A percentile compares a stretch with the other conserved stretches of the same genome.
phyloP scores from a whole-genome alignment of 352 stramenopile species.

The Globisporangium okanoganense region DNA sequence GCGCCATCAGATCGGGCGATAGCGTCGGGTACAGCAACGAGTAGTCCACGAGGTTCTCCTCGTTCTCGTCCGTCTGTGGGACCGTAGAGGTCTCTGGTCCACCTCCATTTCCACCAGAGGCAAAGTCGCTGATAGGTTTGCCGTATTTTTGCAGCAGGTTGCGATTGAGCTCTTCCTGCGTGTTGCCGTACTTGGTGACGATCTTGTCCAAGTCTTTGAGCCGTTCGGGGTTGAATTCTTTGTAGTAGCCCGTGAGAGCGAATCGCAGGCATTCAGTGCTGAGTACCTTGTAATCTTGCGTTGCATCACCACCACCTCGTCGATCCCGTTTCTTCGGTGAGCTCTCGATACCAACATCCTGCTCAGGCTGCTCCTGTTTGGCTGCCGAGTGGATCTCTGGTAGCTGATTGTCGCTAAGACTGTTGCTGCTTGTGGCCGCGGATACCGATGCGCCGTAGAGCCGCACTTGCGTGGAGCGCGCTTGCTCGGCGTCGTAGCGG shows the following conservation, averaged over 20 bases:
- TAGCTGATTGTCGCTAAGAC: slow-evolving; percentile 11
- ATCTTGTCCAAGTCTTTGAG: slow-evolving; percentile 72
- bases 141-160: slow-evolving; percentile 71
- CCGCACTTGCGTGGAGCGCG: slow-evolving; percentile 51
- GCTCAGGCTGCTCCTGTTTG: slow-evolving; percentile 12
- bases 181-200: slow-evolving; percentile 56
- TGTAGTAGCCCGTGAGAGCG: slow-evolving; percentile 54
- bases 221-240: slow-evolving; percentile 48
- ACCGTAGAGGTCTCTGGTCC: neutral
- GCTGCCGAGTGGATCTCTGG: slow-evolving; percentile 9
- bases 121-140: slow-evolving; percentile 46
- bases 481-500: slow-evolving; percentile 64
- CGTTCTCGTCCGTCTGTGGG: slow-evolving; percentile 11
- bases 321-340: neutral
- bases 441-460: slow-evolving; percentile 59
- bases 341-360: slow-evolving; percentile 10
- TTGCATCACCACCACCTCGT: neutral
- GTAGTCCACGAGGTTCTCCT: slow-evolving; percentile 68
- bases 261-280: slow-evolving; percentile 30
- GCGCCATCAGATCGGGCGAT: slow-evolving; percentile 20
- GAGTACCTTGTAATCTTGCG: slow-evolving; percentile 15
- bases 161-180: slow-evolving; percentile 59
- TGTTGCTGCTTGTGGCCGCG: slow-evolving; percentile 6
- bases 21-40: slow-evolving; percentile 57
- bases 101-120: neutral